Evolutionary conservation across 805 yeast species (phyloP).

Genomic region (Peterozyma xylosa): DNA sequence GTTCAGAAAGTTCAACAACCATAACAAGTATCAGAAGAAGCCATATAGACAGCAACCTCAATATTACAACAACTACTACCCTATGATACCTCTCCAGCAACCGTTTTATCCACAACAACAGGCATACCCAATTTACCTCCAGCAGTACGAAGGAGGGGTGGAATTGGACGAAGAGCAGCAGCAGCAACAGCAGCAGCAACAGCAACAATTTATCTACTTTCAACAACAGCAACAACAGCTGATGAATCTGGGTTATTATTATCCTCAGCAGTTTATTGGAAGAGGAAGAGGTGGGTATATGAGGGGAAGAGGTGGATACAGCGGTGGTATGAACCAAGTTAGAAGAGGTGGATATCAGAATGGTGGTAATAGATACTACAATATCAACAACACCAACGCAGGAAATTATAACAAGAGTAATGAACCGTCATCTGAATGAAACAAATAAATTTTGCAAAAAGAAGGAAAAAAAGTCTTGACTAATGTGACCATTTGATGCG

Average conservation of each 20-base stretch:
- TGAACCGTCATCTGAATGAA: background rate
- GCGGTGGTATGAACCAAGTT: no score
- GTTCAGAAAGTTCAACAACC: background rate
- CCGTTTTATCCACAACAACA: conserved; percentile 1
- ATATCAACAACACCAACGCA: conserved; percentile 1
- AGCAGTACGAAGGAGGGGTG: background rate
- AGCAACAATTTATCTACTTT: conserved; percentile 4
- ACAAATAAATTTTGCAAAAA: background rate
- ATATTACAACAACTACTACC: background rate
- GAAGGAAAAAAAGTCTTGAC: background rate
- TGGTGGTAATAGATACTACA: background rate
- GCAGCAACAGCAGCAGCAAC: conserved; percentile 1
- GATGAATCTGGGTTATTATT: conserved; percentile 3
- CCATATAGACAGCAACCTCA: background rate
- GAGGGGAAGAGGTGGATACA: conserved; percentile 1
- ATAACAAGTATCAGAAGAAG: conserved; percentile 3
- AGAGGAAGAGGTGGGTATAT: conserved; percentile 3
- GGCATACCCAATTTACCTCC: background rate
- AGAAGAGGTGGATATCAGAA: conserved; percentile 1
- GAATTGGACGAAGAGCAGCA: conserved; percentile 1
- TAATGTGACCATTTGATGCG: no score
- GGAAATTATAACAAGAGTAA: background rate
- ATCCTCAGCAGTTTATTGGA: background rate
- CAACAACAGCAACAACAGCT: background rate
- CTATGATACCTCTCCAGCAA: no score